Base-by-base conservation (phyloP, 495 filamentous ascomycete species). In the Ramalina intermedia region DNA sequence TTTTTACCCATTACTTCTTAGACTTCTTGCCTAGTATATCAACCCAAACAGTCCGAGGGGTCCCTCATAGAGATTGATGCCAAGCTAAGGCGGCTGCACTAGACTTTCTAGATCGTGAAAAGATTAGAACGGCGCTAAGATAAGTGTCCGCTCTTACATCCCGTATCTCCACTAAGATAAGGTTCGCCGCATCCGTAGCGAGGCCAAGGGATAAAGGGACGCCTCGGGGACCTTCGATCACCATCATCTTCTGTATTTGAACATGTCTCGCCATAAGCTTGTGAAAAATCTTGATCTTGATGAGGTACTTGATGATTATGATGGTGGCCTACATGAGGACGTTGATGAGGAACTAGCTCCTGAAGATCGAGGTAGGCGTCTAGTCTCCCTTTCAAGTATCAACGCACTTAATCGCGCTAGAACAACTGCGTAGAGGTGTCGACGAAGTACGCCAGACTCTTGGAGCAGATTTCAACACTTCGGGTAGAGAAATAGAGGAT, bases 401-500 rank as follows among this genome's bases (percentile, higher is more conserved):
- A 24, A 24, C 41, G 55, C 37, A 37, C 46, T 35, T 27, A 39
- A 21, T 42, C 42, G 44, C 9, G 44, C 43, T 16, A 74, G 75
- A 69, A 49, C 70, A 78, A 43, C 69, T 87, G 71, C 63, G 63
- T 24, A 47, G 67, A 36, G 80, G 79, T 38, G 75, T 75, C 6
- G 61, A 62, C 39, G 60, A 73, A 51, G 74, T 84, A 35, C 71
- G 71, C 51, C 62, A 68, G 17, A 67, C 69, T 7, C 64, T 87
- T 9, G 78, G 74, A 4, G 47, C 57, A 8, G 66, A 71, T 36
- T 66, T 69, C 39, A 61, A 63, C 29, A 71, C 81, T 40, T 77
- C 80, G 18, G 75, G 78, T 42, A 67, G 75, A 29, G 81, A 93
- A 50, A 88, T 94, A 38, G 74, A 94, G 61, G 93, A 96, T 46